phyloP scores from a whole-genome alignment of 148 eudicot species.

The Rhododendron ovatum region DNA sequence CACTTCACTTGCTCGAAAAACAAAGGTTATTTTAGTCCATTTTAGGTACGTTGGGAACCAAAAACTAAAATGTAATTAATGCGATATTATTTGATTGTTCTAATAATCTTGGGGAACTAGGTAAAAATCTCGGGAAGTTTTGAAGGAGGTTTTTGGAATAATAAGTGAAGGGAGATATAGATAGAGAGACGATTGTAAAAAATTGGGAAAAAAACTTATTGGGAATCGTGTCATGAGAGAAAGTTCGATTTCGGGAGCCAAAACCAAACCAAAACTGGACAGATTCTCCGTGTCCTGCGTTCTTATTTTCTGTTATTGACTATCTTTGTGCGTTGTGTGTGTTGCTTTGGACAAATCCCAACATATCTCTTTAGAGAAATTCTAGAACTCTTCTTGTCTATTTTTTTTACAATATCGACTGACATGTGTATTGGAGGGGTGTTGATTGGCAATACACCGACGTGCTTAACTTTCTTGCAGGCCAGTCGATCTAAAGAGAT shows the following conservation, averaged over 20 bases:
- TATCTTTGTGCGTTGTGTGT: no score
- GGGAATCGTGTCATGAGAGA: rapidly evolving
- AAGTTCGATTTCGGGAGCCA: no score
- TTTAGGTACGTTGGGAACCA: background rate
- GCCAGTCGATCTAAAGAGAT: background rate
- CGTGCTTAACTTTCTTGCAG: background rate
- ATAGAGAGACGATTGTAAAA: background rate
- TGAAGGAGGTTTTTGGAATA: background rate
- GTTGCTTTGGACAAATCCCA: background rate
- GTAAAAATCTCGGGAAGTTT: no score
- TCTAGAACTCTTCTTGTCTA: background rate
- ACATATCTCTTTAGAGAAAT: background rate
- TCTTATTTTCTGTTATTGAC: no score
- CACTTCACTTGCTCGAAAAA: background rate
- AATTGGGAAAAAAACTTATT: background rate
- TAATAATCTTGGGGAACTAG: background rate
- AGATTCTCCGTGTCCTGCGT: background rate
- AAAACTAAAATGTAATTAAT: background rate
- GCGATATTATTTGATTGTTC: background rate
- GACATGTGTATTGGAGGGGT: background rate
- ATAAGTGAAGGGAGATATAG: background rate
- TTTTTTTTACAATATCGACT: no score
- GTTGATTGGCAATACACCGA: background rate
- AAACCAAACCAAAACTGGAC: no score
- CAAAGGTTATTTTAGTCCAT: background rate